phyloP scores from a whole-genome alignment of 352 stramenopile genomes.

The Peronospora destructor region DNA sequence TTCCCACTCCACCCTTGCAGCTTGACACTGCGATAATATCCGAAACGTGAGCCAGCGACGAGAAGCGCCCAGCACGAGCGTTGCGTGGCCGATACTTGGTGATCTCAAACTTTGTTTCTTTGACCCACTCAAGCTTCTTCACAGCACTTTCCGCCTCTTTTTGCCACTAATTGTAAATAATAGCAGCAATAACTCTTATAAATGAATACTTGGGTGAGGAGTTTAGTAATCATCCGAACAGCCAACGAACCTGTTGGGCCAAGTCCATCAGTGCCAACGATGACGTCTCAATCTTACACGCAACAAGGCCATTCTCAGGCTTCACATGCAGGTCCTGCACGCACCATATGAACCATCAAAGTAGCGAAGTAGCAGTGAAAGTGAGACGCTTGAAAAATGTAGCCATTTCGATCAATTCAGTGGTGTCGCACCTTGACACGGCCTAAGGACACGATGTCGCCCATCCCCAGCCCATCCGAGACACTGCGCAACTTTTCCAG shows the following conservation, averaged over 20 bases:
- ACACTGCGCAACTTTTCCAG: constrained; percentile 64
- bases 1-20: constrained; percentile 97
- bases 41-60: constrained; percentile 67
- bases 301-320: constrained; percentile 39
- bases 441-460: constrained; percentile 68
- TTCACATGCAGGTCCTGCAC: constrained; percentile 50
- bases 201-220: not conserved
- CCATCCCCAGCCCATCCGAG: constrained; percentile 61
- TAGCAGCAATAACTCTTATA: not conserved
- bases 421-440: constrained; percentile 56
- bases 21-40: constrained; percentile 89
- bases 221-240: not conserved
- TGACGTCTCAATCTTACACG: constrained; percentile 66
- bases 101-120: constrained; percentile 57
- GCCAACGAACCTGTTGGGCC: constrained; percentile 44
- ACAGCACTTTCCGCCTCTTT: constrained; percentile 44
- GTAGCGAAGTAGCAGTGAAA: not conserved
- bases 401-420: constrained; percentile 5
- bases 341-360: constrained; percentile 1
- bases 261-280: constrained; percentile 65
- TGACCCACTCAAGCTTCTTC: constrained; percentile 66
- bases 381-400: not conserved
- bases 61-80: constrained; percentile 62
- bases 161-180: constrained; percentile 46
- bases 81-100: constrained; percentile 56